Conservation (phyloP, 441 rosid genomes). For the Syzygium syzygioides region DNA sequence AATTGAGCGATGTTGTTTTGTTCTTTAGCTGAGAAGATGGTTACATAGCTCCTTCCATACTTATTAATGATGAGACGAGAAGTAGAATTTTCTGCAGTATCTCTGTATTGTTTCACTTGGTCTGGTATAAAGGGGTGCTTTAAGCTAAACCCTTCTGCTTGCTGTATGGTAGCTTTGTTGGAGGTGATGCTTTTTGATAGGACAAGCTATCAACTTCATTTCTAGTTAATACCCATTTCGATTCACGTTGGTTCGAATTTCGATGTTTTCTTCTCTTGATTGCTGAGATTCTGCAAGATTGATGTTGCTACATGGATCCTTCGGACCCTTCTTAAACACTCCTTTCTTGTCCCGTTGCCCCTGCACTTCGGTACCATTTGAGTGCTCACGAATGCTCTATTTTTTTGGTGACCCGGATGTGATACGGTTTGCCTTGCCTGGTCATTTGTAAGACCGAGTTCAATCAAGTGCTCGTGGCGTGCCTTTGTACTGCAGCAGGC, state of each 20-base stretch:
- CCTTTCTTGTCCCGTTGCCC: neutral
- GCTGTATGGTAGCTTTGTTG: neutral
- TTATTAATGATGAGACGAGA: neutral
- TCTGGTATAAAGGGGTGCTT: neutral
- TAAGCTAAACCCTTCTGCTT: neutral
- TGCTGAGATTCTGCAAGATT: neutral
- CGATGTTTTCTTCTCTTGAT: neutral
- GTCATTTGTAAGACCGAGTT: neutral
- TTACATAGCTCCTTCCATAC: neutral
- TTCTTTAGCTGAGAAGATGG: neutral
- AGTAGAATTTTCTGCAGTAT: neutral
- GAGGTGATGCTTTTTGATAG: neutral
- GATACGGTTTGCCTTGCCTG: fast-evolving
- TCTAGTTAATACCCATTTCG: neutral
- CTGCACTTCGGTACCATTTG: neutral
- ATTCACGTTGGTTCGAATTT: fast-evolving
- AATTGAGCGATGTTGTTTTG: neutral
- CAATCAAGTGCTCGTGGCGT: neutral
- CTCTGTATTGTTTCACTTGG: neutral
- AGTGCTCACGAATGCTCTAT: neutral
- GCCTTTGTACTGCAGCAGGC: neutral
- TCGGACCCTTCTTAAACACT: neutral
- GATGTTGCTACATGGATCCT: neutral
- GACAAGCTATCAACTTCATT: neutral
- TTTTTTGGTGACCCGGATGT: neutral